phyloP scores from a whole-genome alignment of 768 basidiomycete species.

The Serpula lacrymans region DNA sequence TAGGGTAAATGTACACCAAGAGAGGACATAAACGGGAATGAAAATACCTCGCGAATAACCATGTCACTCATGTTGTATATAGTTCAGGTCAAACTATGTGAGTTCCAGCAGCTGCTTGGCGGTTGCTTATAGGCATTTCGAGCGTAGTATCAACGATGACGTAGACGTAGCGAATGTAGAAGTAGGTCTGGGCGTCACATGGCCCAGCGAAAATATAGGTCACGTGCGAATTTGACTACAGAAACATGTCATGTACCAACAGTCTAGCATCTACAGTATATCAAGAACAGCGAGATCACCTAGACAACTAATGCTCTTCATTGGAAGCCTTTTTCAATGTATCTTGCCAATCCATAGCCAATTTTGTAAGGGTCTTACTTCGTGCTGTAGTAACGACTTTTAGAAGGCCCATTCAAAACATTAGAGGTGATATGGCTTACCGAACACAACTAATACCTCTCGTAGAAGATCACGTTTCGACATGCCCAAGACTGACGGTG shows the following conservation, averaged over 20 bases:
- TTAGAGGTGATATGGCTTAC: constrained; percentile 39
- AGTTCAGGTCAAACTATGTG: too few relatives aligned
- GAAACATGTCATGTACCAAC: too few relatives aligned
- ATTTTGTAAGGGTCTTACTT: constrained; percentile 70
- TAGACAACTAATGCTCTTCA: constrained; percentile 43
- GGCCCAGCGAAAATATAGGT: too few relatives aligned
- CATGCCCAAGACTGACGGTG: constrained; percentile 64
- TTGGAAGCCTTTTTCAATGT: constrained; percentile 59
- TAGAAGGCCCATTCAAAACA: constrained; percentile 1
- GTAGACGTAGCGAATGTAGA: too few relatives aligned
- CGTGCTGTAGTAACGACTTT: constrained; percentile 42
- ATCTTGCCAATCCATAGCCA: constrained; percentile 84
- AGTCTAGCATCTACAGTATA: too few relatives aligned
- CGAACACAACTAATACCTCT: constrained; percentile 76
- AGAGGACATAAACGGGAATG: background rate
- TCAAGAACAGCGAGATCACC: too few relatives aligned
- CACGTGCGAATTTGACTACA: too few relatives aligned
- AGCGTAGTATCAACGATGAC: too few relatives aligned
- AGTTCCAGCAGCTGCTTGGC: too few relatives aligned
- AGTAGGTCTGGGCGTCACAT: too few relatives aligned
- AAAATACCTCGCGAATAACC: constrained; percentile 41
- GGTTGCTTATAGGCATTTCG: too few relatives aligned
- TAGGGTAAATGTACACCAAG: background rate
- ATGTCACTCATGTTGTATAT: constrained; percentile 27
- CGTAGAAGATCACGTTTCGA: constrained; percentile 78